These are phyloP conservation scores for Moesziomyces aphidis DNA, from an alignment of 1,284 basidiomycete genomes.

Conservation along the genomic window DNA sequence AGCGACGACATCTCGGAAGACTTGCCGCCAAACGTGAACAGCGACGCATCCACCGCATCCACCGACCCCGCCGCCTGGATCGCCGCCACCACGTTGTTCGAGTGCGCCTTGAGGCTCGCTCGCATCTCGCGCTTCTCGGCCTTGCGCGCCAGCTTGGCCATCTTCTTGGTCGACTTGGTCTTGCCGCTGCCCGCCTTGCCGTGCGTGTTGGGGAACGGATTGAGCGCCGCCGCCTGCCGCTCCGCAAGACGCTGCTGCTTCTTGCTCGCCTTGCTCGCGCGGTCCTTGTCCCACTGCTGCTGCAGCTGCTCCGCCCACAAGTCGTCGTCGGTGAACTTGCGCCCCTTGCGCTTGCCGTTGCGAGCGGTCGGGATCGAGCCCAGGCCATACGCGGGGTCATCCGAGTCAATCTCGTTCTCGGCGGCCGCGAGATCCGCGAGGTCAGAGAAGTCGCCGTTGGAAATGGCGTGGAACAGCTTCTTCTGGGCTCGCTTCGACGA, in stretches of 20 bases:
- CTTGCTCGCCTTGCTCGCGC: constrained; percentile 47
- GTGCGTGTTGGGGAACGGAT: constrained; percentile 67
- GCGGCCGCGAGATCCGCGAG: constrained; percentile 72
- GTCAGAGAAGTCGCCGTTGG: constrained; percentile 74
- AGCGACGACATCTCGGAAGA: constrained; percentile 18
- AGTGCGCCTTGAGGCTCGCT: constrained; percentile 42
- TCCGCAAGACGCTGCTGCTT: constrained; percentile 63
- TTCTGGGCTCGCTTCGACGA: constrained; percentile 71
- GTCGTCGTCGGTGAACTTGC: constrained; percentile 74
- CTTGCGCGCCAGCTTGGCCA: constrained; percentile 48
- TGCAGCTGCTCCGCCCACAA: constrained; percentile 75
- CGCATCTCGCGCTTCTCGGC: constrained; percentile 49
- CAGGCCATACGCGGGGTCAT: constrained; percentile 59
- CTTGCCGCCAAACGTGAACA: constrained; percentile 34
- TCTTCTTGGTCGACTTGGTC: constrained; percentile 53
- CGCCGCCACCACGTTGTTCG: constrained; percentile 34
- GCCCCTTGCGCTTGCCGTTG: constrained; percentile 57
- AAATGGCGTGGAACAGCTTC: constrained; percentile 75
- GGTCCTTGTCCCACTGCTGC: constrained; percentile 70
- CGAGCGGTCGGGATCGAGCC: constrained; percentile 41
- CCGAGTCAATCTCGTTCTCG: constrained; percentile 62
- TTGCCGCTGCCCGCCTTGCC: constrained; percentile 38
- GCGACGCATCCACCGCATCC: constrained; percentile 27
- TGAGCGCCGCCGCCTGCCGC: constrained; percentile 72
- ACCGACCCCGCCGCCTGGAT: constrained; percentile 33